These are phyloP conservation scores for Cladosporium sp. DNA, from an alignment of 2,329 filamentous ascomycete species.

Conservation along the genomic window DNA sequence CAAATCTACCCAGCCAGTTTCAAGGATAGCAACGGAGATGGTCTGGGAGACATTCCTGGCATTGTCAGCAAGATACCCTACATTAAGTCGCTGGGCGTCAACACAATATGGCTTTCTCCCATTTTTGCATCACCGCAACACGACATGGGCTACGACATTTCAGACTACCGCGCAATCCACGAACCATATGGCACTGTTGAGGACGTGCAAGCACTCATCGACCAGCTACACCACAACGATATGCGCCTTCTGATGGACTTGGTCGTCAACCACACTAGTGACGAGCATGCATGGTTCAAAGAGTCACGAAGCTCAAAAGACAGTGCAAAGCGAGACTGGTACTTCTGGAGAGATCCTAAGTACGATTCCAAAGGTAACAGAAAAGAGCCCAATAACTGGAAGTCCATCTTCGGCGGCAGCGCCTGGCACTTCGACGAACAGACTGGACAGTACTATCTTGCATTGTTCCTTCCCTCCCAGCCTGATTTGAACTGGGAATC, in stretches of 20 bases:
- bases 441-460: conserved; percentile 73
- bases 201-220: conserved; percentile 61
- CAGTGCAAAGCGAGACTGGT: conserved; percentile 54
- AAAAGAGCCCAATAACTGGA: conserved; percentile 73
- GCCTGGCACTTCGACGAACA: conserved; percentile 68
- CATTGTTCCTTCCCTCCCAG: conserved; percentile 70
- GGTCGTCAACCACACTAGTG: conserved; percentile 73
- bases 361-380: conserved; percentile 51
- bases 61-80: conserved; percentile 61
- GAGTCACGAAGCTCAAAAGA: conserved; percentile 49
- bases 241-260: conserved; percentile 72
- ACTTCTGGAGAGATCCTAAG: conserved; percentile 50
- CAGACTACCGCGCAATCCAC: conserved; percentile 64
- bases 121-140: conserved; percentile 58
- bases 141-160: conserved; percentile 69
- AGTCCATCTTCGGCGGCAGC: conserved; percentile 54
- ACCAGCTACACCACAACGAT: conserved; percentile 55
- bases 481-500: conserved; percentile 87
- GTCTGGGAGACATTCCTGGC: conserved; percentile 60
- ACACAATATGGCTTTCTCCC: conserved; percentile 65
- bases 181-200: conserved; percentile 62
- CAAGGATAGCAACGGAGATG: conserved; percentile 53
- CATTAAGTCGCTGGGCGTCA: conserved; percentile 56
- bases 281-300: conserved; percentile 57
- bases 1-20: conserved; percentile 46